A percentile compares a stretch with the other conserved stretches of the same genome.
Conservation (phyloP, 176 grass and related monocot genomes). For the Avena atlantica region DNA sequence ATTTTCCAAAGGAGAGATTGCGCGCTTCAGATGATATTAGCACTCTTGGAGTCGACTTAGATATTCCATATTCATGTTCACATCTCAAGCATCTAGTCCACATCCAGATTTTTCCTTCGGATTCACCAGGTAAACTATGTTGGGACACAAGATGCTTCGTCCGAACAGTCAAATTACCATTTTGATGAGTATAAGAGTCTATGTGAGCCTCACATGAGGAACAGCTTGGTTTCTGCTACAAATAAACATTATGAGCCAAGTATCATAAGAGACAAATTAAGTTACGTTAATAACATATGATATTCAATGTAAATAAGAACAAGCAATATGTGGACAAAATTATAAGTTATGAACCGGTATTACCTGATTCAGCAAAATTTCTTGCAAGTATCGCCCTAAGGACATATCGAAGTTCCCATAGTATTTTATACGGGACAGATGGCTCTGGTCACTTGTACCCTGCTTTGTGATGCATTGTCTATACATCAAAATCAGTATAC, state of each 20-base stretch:
- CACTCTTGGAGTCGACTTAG: constrained; percentile 78
- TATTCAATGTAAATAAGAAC: constrained; percentile 30
- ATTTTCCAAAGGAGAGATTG: constrained; percentile 97
- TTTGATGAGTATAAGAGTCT: constrained; percentile 84
- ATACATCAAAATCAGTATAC: constrained; percentile 84
- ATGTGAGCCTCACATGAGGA: constrained; percentile 73
- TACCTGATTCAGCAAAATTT: constrained; percentile 78
- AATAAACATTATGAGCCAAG: constrained; percentile 37
- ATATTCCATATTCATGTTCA: constrained; percentile 60
- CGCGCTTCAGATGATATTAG: constrained; percentile 79
- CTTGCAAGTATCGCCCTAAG: constrained; percentile 76
- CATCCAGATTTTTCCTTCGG: constrained; percentile 98
- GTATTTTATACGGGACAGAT: constrained; percentile 80
- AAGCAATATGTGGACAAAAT: constrained; percentile 8
- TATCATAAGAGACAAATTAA: constrained; percentile 35
- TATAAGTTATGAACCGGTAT: constrained; percentile 20
- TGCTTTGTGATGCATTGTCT: constrained; percentile 78
- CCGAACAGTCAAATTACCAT: constrained; percentile 89
- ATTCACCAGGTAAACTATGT: constrained; percentile 67
- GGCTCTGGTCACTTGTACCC: constrained; percentile 64
- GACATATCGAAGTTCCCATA: constrained; percentile 84
- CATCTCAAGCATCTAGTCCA: constrained; percentile 97
- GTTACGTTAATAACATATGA: constrained; percentile 14
- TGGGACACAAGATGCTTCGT: constrained; percentile 57
- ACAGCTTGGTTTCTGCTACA: constrained; percentile 69